A percentile compares a stretch with the other conserved stretches of the same genome.
phyloP scores from a whole-genome alignment of 257 asterid genomes.

The Jacaranda mimosifolia region DNA sequence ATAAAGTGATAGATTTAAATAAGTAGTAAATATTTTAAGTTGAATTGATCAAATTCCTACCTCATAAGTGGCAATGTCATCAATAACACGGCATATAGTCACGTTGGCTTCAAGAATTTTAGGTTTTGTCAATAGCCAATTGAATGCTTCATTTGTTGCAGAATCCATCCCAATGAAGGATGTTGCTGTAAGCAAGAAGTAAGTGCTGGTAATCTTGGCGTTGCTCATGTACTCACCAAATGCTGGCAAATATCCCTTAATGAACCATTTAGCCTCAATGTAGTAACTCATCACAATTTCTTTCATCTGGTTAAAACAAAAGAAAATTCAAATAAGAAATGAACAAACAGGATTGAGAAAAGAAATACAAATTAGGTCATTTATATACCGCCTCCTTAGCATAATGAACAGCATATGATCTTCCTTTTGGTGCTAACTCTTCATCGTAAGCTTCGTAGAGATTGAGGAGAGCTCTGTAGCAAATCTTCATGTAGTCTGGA shows the following conservation, averaged over 20 bases:
- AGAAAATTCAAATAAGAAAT: neutral
- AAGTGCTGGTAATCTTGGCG: constrained; percentile 27
- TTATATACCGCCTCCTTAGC: constrained; percentile 25
- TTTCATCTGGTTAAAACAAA: constrained; percentile 21
- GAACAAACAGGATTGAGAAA: neutral
- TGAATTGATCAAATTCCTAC: neutral
- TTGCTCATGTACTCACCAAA: constrained; percentile 39
- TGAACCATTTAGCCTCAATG: constrained; percentile 46
- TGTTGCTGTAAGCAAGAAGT: constrained; percentile 32
- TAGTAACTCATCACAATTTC: constrained; percentile 34
- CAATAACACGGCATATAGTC: constrained; percentile 15
- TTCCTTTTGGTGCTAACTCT: constrained; percentile 21
- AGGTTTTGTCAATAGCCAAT: constrained; percentile 19
- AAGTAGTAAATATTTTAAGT: too few species aligned
- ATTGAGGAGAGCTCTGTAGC: constrained; percentile 29
- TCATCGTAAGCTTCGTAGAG: constrained; percentile 29
- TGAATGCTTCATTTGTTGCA: constrained; percentile 4
- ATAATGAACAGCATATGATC: constrained; percentile 30
- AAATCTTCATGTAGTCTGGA: constrained; percentile 45
- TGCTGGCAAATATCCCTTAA: constrained; percentile 33
- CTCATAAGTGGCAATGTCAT: constrained; percentile 38
- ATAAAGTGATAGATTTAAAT: too few species aligned
- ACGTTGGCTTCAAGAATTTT: constrained; percentile 12
- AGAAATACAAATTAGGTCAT: too few species aligned
- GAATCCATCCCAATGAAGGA: constrained; percentile 35